Evolutionary conservation across 441 rosid genomes (phyloP), one percentile per base, ranked within the genome.

Genomic region (Aleurites moluccanus): DNA sequence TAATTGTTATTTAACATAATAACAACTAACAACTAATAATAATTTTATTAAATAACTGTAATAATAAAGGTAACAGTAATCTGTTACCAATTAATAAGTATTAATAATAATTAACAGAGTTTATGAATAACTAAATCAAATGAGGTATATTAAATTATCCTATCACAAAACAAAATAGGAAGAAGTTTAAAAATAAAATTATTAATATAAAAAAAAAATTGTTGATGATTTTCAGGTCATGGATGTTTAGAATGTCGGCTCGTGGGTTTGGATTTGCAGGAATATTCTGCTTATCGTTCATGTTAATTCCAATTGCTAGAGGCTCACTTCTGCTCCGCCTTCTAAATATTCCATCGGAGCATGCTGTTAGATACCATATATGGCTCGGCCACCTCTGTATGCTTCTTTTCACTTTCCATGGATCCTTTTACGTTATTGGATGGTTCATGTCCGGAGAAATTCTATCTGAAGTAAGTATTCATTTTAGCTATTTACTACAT

Each of bases 231-330:
- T 78, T 59, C 85, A 94, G 98, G 62, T 42, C 83, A 47, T 16
- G 79, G 72, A 42, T 88, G 71, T 60, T 91, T 83, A 84, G 88
- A 83, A 23, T 85, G 55, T 79, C 90, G 0, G 98, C 89, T 70
- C 87, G 88, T 52, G 91, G 92, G 66, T 80, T 88, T 0, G 97
- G 95, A n/a, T 83, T 88, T 83, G 83, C 89, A 10, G 97, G 98
- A 63, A 67, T 87, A 76, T 77, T 85, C 73, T 90, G 91, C 84
- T 30, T 89, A 85, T 87, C 87, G 20, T 84, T 86, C 70, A 75
- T 90, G 52, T 87, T 90, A 76, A 85, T 83, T 69, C 92, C 89
- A 0, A 79, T 88, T 55, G 76, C 88, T 6, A 81, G 94, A 80
- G 86, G 88, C 3, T 90, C 94, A 0, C 78, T 86, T 25, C 62